phyloP scores from a whole-genome alignment of 2,329 filamentous ascomycete species.

The Fusarium continuum region DNA sequence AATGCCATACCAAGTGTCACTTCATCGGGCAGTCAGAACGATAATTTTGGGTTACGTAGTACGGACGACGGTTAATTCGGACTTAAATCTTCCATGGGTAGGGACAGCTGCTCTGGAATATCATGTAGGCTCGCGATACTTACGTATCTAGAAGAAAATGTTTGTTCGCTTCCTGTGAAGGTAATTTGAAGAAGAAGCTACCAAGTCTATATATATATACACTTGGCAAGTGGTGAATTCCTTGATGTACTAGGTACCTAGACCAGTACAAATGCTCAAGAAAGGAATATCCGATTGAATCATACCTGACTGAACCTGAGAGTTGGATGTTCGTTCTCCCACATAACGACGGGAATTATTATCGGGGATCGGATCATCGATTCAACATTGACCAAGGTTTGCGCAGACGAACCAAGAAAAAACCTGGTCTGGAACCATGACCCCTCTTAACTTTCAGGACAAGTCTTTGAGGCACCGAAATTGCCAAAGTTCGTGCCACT shows the following conservation, averaged over 20 bases:
- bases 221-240: not conserved
- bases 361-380: constrained; percentile 6
- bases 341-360: not conserved
- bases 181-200: not conserved
- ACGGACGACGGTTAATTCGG: too few relatives aligned
- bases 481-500: not conserved
- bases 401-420: constrained; percentile 18
- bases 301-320: too few relatives aligned
- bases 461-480: not conserved
- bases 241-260: too few relatives aligned
- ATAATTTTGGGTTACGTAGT: not conserved
- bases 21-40: constrained; percentile 2
- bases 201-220: too few relatives aligned
- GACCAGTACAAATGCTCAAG: too few relatives aligned
- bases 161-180: not conserved
- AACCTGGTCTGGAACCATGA: constrained; percentile 23
- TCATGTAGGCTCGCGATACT: too few relatives aligned
- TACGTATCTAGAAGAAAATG: not conserved
- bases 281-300: too few relatives aligned
- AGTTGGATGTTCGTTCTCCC: too few relatives aligned
- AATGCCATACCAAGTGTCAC: constrained; percentile 20
- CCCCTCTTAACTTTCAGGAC: constrained; percentile 11
- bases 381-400: constrained; percentile 21
- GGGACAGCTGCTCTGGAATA: too few relatives aligned
- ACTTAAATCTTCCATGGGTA: too few relatives aligned